phyloP scores from a whole-genome alignment of 495 filamentous ascomycete genomes.

The Podospora pseudoanserina region DNA sequence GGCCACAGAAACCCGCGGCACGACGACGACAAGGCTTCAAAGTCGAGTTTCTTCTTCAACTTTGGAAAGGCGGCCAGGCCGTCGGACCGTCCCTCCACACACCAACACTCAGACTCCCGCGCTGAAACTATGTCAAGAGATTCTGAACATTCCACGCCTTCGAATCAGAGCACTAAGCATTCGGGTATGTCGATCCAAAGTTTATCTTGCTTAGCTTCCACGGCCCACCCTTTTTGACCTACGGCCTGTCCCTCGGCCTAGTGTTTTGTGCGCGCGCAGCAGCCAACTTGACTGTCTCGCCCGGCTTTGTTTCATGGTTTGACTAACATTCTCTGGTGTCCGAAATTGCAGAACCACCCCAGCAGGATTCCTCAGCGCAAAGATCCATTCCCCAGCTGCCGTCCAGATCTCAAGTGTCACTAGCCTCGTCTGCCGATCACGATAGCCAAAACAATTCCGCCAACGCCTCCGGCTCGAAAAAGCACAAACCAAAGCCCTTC shows the following conservation, averaged over 20 bases:
- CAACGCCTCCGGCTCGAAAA: conserved; percentile 31
- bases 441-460: conserved; percentile 28
- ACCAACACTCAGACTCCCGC: conserved; percentile 34
- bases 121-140: conserved; percentile 46
- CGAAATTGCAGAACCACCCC: conserved; percentile 36
- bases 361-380: conserved; percentile 35
- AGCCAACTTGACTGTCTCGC: not conserved
- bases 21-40: conserved; percentile 36
- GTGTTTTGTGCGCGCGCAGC: conserved; percentile 1
- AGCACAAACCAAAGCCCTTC: conserved; percentile 53
- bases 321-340: conserved; percentile 16
- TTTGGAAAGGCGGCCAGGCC: conserved; percentile 43
- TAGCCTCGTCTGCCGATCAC: conserved; percentile 39
- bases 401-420: conserved; percentile 44
- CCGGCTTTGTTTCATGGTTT: conserved; percentile 17
- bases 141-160: conserved; percentile 36
- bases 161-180: conserved; percentile 44
- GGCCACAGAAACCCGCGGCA: conserved; percentile 30
- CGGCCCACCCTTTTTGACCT: not conserved
- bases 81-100: conserved; percentile 37
- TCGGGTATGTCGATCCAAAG: conserved; percentile 38
- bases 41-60: conserved; percentile 44
- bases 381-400: conserved; percentile 35
- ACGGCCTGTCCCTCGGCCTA: not conserved
- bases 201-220: not conserved